Base-by-base conservation (phyloP, 2,329 filamentous ascomycete genomes). In the Nigrospora sphaerica region DNA sequence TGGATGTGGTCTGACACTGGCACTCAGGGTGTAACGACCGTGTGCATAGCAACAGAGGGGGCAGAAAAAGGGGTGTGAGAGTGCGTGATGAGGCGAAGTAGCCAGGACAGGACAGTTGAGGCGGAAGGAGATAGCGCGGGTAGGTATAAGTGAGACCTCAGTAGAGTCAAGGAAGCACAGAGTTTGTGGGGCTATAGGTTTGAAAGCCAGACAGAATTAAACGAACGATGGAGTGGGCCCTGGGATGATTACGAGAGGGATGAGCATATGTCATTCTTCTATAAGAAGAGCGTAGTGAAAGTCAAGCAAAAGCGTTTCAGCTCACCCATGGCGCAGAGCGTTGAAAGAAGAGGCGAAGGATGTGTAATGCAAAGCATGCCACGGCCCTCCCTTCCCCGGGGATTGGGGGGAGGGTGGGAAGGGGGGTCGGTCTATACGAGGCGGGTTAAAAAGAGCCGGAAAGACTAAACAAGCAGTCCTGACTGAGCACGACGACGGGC, bases 141-240 rank as follows among this genome's bases (percentile, higher is more conserved):
- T 48, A 47, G 50, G 53, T 57, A 53, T 50, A 49, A 50, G 50
- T 40, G 44, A 47, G 40, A 42, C 33, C 46, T 50, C 44, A 46
- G 37, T 41, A 42, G 39, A 42, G 47, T 19, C 39, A 49, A 43
- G 48, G 54, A 56, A 48, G 54, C 45, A 55, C 52, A 52, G 53
- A 53, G 54, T 51, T 56, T 52, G 56, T 51, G 44, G 45, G 48
- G 47, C 31, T 52, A 41, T 44, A 53, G 32, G 48, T 39, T 48
- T 38, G 43, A 46, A 41, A 39, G 39, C 45, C 35, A 50, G 39
- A 39, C 23, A 46, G 45, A 45, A 40, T 51, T 45, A 46, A 49
- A 46, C 32, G 35, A 46, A 46, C 37, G 51, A 49, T 18, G 49
- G 49, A 47, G 45, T 45, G 35, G 43, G 37, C 36, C 35, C 37